Conservation (phyloP, 2,329 filamentous ascomycete genomes). For the Fusarium metavorans region DNA sequence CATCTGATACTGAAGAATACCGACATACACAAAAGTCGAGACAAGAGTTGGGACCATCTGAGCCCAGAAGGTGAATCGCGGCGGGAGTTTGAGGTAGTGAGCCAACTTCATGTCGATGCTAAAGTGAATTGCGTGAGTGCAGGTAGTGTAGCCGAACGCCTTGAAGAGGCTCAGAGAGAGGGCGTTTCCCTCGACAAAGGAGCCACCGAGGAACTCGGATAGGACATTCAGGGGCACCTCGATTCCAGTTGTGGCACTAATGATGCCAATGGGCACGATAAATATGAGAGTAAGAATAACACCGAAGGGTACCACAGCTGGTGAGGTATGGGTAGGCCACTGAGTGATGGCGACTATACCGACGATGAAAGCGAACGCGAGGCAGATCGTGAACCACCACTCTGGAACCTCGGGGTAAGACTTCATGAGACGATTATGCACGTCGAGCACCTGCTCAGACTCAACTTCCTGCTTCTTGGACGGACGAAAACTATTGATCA, state of each 20-base stretch:
- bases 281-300: constrained; percentile 56
- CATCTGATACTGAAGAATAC: constrained; percentile 53
- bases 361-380: constrained; percentile 48
- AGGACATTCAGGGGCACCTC: constrained; percentile 58
- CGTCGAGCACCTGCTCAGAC: constrained; percentile 45
- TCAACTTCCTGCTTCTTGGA: constrained; percentile 42
- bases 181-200: constrained; percentile 56
- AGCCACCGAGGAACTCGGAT: constrained; percentile 62
- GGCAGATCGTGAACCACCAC: constrained; percentile 58
- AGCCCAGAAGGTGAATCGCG: constrained; percentile 51
- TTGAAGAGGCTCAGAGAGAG: constrained; percentile 63
- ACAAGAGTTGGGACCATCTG: constrained; percentile 52
- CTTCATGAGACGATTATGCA: constrained; percentile 62
- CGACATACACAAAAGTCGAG: constrained; percentile 51
- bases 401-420: constrained; percentile 60
- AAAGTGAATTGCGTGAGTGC: constrained; percentile 52
- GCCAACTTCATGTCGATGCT: constrained; percentile 52
- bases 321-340: constrained; percentile 58
- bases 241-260: constrained; percentile 57
- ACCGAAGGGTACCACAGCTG: constrained; percentile 58
- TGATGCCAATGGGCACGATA: constrained; percentile 58
- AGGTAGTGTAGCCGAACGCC: constrained; percentile 52
- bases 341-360: constrained; percentile 51
- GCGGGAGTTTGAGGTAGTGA: constrained; percentile 60
- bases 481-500: constrained; percentile 42